Evolutionary conservation across 2,329 filamentous ascomycete genomes (phyloP).

Genomic region (Pseudocercospora cruenta): DNA sequence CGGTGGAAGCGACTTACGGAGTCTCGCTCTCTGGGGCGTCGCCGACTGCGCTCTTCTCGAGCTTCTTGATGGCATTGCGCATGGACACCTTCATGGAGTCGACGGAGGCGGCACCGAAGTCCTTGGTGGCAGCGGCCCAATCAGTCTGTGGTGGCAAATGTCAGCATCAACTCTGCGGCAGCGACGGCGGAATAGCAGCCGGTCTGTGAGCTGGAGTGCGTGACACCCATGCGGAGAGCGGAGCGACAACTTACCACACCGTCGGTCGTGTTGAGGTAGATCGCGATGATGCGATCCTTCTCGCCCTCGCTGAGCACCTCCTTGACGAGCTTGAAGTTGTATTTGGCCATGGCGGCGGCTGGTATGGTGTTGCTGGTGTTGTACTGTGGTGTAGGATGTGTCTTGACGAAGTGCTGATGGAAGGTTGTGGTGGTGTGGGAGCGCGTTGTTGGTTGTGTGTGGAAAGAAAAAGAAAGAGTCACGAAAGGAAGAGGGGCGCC

Average conservation of each 20-base stretch:
- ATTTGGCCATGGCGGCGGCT: conserved; percentile 24
- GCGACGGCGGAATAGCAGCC: not conserved
- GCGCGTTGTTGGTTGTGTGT: conserved; percentile 4
- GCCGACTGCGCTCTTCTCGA: conserved; percentile 32
- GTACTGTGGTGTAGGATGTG: not conserved
- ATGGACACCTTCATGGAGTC: conserved; percentile 32
- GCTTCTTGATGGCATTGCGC: conserved; percentile 34
- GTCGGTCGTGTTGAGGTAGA: conserved; percentile 31
- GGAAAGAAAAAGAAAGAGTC: conserved; percentile 9
- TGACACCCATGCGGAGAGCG: not conserved
- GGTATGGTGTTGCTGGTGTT: not conserved
- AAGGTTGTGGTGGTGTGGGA: not conserved
- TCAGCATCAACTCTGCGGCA: not conserved
- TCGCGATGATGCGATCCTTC: conserved; percentile 36
- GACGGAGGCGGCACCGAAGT: conserved; percentile 32
- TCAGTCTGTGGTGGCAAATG: conserved; percentile 26
- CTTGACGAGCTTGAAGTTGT: conserved; percentile 34
- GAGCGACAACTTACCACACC: conserved; percentile 17
- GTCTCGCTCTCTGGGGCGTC: conserved; percentile 11
- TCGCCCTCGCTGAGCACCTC: conserved; percentile 32
- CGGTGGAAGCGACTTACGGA: not conserved
- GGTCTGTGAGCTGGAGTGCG: not conserved
- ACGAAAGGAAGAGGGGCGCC: not conserved
- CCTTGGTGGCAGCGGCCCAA: conserved; percentile 34
- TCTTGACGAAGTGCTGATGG: conserved; percentile 5